These are phyloP conservation scores for Kalaharituber pfeilii DNA, from an alignment of 2,329 filamentous ascomycete genomes.

Conservation along the genomic window DNA sequence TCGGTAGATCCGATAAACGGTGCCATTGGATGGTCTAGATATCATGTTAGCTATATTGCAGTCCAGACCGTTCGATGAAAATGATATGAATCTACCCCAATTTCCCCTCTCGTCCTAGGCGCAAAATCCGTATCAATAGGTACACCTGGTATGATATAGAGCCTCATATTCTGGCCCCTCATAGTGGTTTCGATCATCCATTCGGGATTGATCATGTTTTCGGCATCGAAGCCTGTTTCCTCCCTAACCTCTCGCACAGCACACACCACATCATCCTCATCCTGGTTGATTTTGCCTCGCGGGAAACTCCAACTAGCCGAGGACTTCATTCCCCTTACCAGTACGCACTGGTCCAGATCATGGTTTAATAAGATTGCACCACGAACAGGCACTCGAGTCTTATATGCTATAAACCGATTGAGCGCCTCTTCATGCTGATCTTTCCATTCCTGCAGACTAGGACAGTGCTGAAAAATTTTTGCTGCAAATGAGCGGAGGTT, in stretches of 20 bases:
- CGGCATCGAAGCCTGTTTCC: constrained; percentile 82
- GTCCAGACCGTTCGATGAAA: background rate
- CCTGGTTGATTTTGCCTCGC: constrained; percentile 93
- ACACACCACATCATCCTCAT: constrained; percentile 84
- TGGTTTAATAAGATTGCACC: constrained; percentile 87
- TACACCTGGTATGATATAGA: constrained; percentile 82
- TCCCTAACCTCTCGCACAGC: constrained; percentile 89
- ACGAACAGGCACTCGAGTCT: constrained; percentile 80
- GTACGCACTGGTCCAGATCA: constrained; percentile 79
- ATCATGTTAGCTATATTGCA: constrained; percentile 7
- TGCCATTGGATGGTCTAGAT: constrained; percentile 78
- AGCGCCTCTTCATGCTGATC: constrained; percentile 62
- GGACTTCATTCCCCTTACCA: constrained; percentile 98
- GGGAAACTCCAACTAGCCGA: constrained; percentile 93
- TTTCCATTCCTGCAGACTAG: constrained; percentile 51
- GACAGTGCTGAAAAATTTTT: constrained; percentile 85
- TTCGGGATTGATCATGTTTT: constrained; percentile 52
- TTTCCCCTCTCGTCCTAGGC: constrained; percentile 85
- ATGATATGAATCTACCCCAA: constrained; percentile 40
- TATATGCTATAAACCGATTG: constrained; percentile 83
- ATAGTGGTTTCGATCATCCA: constrained; percentile 74
- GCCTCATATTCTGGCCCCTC: constrained; percentile 64
- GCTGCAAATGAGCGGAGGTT: constrained; percentile 68
- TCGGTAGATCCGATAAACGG: constrained; percentile 70
- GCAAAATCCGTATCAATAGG: constrained; percentile 77